These are phyloP conservation scores for Fusarium sp. DNA, from an alignment of 2,329 filamentous ascomycete genomes.

Conservation along the genomic window DNA sequence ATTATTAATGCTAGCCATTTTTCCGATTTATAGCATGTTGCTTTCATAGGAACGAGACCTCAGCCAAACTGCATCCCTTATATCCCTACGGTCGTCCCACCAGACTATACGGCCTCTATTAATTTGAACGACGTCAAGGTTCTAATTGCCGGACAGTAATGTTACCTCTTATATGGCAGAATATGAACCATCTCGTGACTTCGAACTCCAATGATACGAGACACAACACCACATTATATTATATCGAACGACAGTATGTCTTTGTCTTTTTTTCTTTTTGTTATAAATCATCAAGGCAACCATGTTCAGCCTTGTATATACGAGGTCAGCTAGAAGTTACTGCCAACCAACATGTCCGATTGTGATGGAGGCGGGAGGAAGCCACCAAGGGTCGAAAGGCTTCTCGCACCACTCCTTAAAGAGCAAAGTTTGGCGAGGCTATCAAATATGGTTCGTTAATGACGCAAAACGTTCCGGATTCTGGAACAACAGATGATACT, in stretches of 20 bases:
- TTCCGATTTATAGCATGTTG: background rate
- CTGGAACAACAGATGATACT: constrained; percentile 22
- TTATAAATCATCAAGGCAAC: background rate
- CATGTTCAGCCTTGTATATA: background rate
- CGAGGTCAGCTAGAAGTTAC: background rate
- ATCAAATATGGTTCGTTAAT: background rate
- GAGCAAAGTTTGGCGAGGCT: background rate
- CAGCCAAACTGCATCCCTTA: background rate
- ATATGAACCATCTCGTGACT: background rate
- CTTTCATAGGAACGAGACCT: background rate
- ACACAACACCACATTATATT: background rate
- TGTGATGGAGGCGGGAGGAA: constrained; percentile 16
- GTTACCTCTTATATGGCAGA: background rate
- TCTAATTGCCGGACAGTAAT: background rate
- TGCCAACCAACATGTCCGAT: constrained; percentile 9
- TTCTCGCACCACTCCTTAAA: constrained; percentile 14
- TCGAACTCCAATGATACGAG: background rate
- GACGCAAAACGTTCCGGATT: constrained; percentile 6
- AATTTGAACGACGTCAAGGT: background rate
- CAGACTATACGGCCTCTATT: too few relatives aligned
- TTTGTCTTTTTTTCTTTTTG: background rate
- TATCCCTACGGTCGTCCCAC: too few relatives aligned
- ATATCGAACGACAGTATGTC: background rate
- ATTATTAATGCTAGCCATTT: background rate
- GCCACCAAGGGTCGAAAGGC: constrained; percentile 12